Evolutionary conservation across 2,329 filamentous ascomycete genomes (phyloP), one percentile per base, ranked within the genome.

Genomic region (Trichoderma citrinoviride): DNA sequence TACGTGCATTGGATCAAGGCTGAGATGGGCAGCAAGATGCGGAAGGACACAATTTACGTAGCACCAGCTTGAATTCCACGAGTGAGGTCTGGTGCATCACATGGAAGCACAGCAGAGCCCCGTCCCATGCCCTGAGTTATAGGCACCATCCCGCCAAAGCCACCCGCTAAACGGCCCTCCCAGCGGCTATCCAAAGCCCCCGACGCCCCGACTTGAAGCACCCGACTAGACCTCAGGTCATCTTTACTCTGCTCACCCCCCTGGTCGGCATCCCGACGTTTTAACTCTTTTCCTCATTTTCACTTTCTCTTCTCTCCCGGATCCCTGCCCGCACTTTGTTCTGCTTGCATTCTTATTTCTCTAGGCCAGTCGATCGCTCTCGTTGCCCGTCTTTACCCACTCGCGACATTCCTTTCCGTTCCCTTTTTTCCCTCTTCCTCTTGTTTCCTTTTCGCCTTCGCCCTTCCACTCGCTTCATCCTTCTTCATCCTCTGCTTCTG

Each of bases 261-360:
- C 44, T 60, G 14, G 43, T 60, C 56, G 29, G 29, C n/a, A 17
- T 37, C 29, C 33, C 10, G 12, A 12, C 12, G 2, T 37, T 10
- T 56, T 27, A 12, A 12, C 17, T 41, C 21, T 41, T 41, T 7
- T 3, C n/a, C 33, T 52, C 37, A 6, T 25, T 17, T 44, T 37
- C 44, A 19, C 25, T 29, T 37, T 27, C 15, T 47, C 57, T 61
- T 12, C 53, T 46, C 25, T 54, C 37, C 49, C n/a, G 40, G 37
- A 62, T 62, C 58, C 58, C 58, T 62, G 58, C 12, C 37, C 19
- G 49, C 49, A 62, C 58, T 53, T 44, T 44, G 47, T 61, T 37
- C 40, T 54, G 47, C 43, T 46, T n/a, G n/a, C n/a, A n/a, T 61
- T 62, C 58, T 62, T 62, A 62, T 62, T 62, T 62, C 58, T 62